Percentiles rank a stretch among this genome's conserved stretches.
phyloP scores from a whole-genome alignment of 2,329 filamentous ascomycete genomes.

The Epicoccum sorghinum region DNA sequence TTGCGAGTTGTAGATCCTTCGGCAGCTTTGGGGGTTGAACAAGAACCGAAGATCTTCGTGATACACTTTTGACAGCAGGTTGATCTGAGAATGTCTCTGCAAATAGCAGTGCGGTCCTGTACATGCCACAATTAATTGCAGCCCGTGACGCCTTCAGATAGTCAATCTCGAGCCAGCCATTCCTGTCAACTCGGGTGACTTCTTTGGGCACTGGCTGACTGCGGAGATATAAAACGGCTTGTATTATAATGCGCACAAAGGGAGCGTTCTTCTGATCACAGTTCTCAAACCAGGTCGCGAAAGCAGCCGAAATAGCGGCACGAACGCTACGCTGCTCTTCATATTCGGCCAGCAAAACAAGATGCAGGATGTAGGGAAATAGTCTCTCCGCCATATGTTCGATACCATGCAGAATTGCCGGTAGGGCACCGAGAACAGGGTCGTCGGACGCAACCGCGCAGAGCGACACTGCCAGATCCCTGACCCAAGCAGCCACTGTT shows the following conservation, averaged over 20 bases:
- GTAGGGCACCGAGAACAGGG: slow-evolving; percentile 71
- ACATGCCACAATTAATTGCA: slow-evolving; percentile 80
- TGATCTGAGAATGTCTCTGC: slow-evolving; percentile 73
- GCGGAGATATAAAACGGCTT: slow-evolving; percentile 84
- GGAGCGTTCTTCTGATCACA: slow-evolving; percentile 57
- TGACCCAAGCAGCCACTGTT: slow-evolving; percentile 61
- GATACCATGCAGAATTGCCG: slow-evolving; percentile 69
- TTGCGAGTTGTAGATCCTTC: slow-evolving; percentile 73
- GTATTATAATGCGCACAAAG: slow-evolving; percentile 75
- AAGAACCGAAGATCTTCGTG: slow-evolving; percentile 67
- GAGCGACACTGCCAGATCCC: slow-evolving; percentile 66
- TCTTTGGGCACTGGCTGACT: slow-evolving; percentile 79
- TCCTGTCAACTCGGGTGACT: slow-evolving; percentile 76
- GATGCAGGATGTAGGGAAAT: slow-evolving; percentile 84
- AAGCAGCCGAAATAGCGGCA: slow-evolving; percentile 64
- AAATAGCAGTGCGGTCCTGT: slow-evolving; percentile 83
- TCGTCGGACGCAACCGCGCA: slow-evolving; percentile 59
- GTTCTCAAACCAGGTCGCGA: slow-evolving; percentile 67
- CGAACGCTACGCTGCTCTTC: slow-evolving; percentile 66
- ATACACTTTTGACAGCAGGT: slow-evolving; percentile 51
- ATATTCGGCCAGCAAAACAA: slow-evolving; percentile 74
- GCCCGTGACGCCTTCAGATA: slow-evolving; percentile 71
- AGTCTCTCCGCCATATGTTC: slow-evolving; percentile 73
- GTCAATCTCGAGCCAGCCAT: slow-evolving; percentile 86
- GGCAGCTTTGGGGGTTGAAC: slow-evolving; percentile 57